Conservation (phyloP, 2,329 filamentous ascomycete genomes). For the Fusarium coffeatum region DNA sequence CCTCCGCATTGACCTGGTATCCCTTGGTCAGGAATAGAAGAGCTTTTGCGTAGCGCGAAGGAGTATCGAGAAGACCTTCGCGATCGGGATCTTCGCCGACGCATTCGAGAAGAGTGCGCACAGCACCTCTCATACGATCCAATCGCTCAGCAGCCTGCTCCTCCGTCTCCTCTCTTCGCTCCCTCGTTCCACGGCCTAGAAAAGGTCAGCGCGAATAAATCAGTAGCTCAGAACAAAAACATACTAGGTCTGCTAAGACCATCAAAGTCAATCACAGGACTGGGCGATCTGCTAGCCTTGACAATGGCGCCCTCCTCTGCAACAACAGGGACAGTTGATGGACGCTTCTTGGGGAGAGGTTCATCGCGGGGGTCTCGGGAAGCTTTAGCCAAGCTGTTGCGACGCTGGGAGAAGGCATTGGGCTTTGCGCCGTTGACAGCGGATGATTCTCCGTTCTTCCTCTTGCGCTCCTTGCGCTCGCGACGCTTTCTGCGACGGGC, state of each 20-base stretch:
- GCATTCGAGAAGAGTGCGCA: conserved; percentile 75
- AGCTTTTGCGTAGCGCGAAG: conserved; percentile 91
- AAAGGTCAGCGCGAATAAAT: neutral
- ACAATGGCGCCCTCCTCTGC: conserved; percentile 28
- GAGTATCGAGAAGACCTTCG: conserved; percentile 74
- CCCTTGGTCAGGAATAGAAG: conserved; percentile 97
- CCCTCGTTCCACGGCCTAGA: conserved; percentile 71
- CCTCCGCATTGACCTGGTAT: conserved; percentile 92
- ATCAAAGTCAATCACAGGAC: conserved; percentile 70
- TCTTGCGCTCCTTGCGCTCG: conserved; percentile 42
- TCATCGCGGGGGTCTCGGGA: conserved; percentile 71
- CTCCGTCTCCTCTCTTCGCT: conserved; percentile 67
- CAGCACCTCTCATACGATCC: conserved; percentile 69
- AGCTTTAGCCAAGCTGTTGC: conserved; percentile 68
- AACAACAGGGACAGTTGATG: conserved; percentile 22
- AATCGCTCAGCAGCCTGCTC: conserved; percentile 61
- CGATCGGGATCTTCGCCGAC: conserved; percentile 75
- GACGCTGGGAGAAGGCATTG: conserved; percentile 55
- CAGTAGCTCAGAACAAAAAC: conserved; percentile 31
- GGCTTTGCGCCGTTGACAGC: conserved; percentile 50
- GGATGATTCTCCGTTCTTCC: conserved; percentile 27
- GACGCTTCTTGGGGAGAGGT: conserved; percentile 57
- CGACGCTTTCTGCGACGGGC: conserved; percentile 47
- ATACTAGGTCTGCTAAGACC: conserved; percentile 69
- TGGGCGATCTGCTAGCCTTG: conserved; percentile 53